These are phyloP conservation scores for Anastatica hierochuntica DNA, from an alignment of 345 rosid genomes.

Conservation along the genomic window DNA sequence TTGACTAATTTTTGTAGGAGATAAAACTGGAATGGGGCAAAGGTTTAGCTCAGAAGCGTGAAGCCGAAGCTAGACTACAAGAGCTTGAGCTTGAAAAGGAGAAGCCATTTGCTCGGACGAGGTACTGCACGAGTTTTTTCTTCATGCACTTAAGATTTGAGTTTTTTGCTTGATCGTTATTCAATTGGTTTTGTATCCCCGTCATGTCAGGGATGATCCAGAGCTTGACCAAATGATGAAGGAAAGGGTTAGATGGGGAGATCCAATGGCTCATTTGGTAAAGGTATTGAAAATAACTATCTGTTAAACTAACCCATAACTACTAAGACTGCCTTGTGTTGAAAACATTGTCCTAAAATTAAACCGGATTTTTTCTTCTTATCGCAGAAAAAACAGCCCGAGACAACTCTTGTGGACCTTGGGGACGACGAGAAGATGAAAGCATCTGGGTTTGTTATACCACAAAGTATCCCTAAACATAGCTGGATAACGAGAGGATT, in stretches of 20 bases:
- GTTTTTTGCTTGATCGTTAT: conserved; percentile 6
- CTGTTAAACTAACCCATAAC: no score
- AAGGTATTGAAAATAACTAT: conserved; percentile 47
- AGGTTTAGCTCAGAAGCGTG: conserved; percentile 91
- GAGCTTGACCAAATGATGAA: conserved; percentile 76
- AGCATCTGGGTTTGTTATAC: conserved; percentile 80
- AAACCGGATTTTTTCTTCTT: background rate
- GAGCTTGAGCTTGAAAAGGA: conserved; percentile 82
- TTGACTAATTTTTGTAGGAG: conserved; percentile 38
- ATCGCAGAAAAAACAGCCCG: conserved; percentile 51
- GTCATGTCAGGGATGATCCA: conserved; percentile 67
- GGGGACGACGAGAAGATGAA: conserved; percentile 84
- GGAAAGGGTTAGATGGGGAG: conserved; percentile 79
- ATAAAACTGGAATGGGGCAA: conserved; percentile 92
- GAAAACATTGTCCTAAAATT: no score
- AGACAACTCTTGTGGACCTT: conserved; percentile 44
- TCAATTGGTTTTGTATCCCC: background rate
- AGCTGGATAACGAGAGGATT: conserved; percentile 80
- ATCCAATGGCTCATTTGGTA: conserved; percentile 94
- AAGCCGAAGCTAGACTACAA: conserved; percentile 59
- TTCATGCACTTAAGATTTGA: background rate
- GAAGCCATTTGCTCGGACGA: conserved; percentile 82
- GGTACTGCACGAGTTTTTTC: conserved; percentile 32
- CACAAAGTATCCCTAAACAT: conserved; percentile 70
- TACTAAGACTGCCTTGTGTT: no score